These are phyloP conservation scores for Alloteropsis angusta DNA, from an alignment of 202 grass and related monocot genomes.

Conservation along the genomic window DNA sequence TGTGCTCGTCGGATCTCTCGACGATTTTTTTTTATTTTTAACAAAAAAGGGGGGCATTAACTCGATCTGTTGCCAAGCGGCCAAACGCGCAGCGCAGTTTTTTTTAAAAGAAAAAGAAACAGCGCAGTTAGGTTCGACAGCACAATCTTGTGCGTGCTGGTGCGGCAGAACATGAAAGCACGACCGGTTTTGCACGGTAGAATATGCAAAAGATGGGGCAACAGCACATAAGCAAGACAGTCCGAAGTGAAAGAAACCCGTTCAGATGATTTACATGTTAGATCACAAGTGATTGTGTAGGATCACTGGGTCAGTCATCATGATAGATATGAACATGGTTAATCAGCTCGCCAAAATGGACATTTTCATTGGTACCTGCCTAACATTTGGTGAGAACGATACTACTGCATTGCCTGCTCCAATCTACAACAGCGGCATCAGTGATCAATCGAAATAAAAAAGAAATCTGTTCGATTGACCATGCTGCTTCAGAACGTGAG, in stretches of 20 bases:
- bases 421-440: neutral
- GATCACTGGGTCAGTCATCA: neutral
- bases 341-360: neutral
- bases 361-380: neutral
- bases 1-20: neutral
- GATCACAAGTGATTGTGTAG: neutral
- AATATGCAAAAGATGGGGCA: neutral
- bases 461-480: neutral
- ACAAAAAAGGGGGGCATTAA: too few species aligned
- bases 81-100: slow-evolving; percentile 21
- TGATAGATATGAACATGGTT: slow-evolving; percentile 1
- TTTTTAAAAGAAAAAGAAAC: too few species aligned
- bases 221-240: neutral
- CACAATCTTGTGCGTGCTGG: neutral
- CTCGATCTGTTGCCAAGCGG: neutral
- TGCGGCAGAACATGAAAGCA: neutral
- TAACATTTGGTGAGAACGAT: neutral
- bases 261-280: neutral
- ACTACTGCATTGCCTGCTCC: neutral
- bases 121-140: neutral
- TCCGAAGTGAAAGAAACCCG: neutral
- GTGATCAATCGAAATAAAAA: neutral
- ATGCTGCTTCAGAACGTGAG: neutral
- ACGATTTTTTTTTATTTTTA: neutral
- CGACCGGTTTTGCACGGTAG: neutral